Conservation (phyloP, 495 filamentous ascomycete genomes). For the Podospora tetraspora region DNA sequence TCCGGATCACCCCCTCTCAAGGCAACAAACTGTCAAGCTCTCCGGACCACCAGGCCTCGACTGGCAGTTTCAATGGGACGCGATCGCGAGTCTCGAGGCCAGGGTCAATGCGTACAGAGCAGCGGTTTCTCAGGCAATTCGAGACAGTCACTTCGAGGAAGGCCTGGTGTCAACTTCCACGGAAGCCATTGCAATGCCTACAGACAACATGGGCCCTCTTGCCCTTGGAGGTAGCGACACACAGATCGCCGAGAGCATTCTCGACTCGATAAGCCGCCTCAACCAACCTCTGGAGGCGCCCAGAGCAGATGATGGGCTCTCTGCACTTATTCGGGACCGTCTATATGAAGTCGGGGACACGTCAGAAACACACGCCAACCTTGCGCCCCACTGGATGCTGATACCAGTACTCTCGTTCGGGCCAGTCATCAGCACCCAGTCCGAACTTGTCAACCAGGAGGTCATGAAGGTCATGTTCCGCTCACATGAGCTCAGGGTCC, state of each 20-base stretch:
- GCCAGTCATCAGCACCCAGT: conserved; percentile 67
- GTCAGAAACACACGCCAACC: conserved; percentile 22
- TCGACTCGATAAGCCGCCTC: conserved; percentile 47
- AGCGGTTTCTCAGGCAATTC: conserved; percentile 42
- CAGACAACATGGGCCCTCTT: neutral
- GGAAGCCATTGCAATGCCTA: neutral
- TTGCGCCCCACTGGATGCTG: conserved; percentile 67
- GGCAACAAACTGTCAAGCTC: conserved; percentile 39
- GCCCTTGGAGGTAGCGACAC: conserved; percentile 39
- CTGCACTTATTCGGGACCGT: conserved; percentile 25
- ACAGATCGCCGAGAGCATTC: conserved; percentile 43
- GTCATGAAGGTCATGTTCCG: conserved; percentile 77
- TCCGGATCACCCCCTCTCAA: conserved; percentile 70
- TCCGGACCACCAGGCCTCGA: conserved; percentile 53
- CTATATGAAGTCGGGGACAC: conserved; percentile 20
- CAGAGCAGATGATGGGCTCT: conserved; percentile 28
- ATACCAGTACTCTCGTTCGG: conserved; percentile 69
- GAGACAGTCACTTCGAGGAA: neutral
- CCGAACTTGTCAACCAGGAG: conserved; percentile 67
- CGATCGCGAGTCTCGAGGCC: conserved; percentile 57
- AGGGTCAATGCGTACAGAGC: conserved; percentile 60
- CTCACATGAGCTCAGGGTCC: conserved; percentile 64
- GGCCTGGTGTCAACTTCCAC: neutral
- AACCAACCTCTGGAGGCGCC: conserved; percentile 28
- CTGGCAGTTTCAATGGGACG: conserved; percentile 73